phyloP scores from a whole-genome alignment of 495 filamentous ascomycete genomes.

The Aspergillus olivimuriae region DNA sequence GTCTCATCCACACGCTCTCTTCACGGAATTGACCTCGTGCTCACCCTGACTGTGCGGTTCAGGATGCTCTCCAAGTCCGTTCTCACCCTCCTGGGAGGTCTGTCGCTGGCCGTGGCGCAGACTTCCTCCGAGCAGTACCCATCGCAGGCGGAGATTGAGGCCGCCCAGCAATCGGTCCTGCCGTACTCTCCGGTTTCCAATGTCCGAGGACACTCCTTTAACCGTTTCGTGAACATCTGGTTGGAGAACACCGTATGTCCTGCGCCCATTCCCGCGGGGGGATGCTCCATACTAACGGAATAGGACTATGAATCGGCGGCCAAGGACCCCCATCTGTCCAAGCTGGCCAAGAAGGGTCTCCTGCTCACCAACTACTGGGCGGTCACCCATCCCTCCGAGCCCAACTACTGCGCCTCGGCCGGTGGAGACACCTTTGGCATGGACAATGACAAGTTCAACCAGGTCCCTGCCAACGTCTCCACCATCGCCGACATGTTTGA shows the following conservation, averaged over 20 bases:
- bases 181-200: slow-evolving; percentile 46
- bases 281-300: neutral
- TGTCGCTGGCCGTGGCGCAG: slow-evolving; percentile 19
- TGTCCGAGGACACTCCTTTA: slow-evolving; percentile 57
- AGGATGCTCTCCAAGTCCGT: slow-evolving; percentile 16
- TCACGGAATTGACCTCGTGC: too few species aligned
- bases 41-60: too few species aligned
- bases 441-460: slow-evolving; percentile 56
- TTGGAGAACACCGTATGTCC: slow-evolving; percentile 60
- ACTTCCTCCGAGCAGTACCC: slow-evolving; percentile 23
- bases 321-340: slow-evolving; percentile 45
- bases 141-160: slow-evolving; percentile 20
- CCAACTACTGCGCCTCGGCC: slow-evolving; percentile 61
- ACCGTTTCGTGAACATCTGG: slow-evolving; percentile 64
- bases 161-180: slow-evolving; percentile 22
- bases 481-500: slow-evolving; percentile 64
- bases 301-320: slow-evolving; percentile 50
- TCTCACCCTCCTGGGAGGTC: slow-evolving; percentile 17
- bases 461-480: slow-evolving; percentile 53
- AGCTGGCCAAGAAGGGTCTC: slow-evolving; percentile 55
- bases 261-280: neutral
- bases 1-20: too few species aligned
- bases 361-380: slow-evolving; percentile 57
- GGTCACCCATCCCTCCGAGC: slow-evolving; percentile 61
- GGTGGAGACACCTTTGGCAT: slow-evolving; percentile 65